phyloP scores from a whole-genome alignment of 1,284 basidiomycete species.

The Marasmius tenuissimus region DNA sequence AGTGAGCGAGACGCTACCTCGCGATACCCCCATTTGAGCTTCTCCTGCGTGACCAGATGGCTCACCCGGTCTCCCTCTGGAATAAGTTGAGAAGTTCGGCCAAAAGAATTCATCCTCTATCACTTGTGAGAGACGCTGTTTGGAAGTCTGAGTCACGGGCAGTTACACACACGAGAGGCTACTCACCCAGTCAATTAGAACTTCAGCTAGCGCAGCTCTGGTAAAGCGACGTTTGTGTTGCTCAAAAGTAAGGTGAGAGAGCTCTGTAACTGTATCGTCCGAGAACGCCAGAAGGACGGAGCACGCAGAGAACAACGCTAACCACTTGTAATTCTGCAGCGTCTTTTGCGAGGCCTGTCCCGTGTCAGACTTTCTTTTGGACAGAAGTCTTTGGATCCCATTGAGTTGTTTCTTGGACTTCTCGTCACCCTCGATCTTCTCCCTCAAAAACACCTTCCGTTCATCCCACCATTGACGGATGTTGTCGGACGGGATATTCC shows the following conservation, averaged over 20 bases:
- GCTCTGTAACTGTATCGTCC: neutral
- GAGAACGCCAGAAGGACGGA: neutral
- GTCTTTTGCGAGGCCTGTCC: neutral
- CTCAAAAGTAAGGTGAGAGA: too few species aligned
- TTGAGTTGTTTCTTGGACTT: neutral
- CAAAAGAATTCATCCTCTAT: constrained; percentile 3
- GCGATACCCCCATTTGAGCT: neutral
- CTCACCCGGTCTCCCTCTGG: too few species aligned
- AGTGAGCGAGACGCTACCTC: too few species aligned
- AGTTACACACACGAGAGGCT: neutral
- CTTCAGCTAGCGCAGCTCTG: neutral
- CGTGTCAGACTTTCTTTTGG: neutral
- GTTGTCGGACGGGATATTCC: neutral
- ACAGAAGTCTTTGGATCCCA: neutral
- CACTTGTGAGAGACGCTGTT: neutral
- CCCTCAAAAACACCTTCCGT: neutral
- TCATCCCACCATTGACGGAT: neutral
- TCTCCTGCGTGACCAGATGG: neutral
- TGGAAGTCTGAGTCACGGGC: neutral
- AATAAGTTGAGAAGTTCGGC: constrained; percentile 4
- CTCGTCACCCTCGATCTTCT: neutral
- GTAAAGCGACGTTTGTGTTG: neutral
- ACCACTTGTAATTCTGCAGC: neutral
- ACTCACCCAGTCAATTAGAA: constrained; percentile 3
- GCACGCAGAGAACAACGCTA: neutral